phyloP scores from a whole-genome alignment of 345 rosid species.

The Aquilaria yunnanensis region DNA sequence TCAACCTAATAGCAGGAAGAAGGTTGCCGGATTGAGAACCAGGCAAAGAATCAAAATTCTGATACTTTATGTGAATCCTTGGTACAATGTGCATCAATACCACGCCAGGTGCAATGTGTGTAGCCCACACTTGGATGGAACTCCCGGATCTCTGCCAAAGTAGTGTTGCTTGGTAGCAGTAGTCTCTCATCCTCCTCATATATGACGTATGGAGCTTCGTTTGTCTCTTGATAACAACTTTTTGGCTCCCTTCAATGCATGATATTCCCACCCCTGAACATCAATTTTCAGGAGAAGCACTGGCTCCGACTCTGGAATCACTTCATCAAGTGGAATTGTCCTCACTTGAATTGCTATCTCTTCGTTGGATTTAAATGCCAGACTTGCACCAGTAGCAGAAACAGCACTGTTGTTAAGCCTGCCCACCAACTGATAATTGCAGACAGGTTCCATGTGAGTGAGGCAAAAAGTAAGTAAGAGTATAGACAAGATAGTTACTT shows the following conservation, averaged over 20 bases:
- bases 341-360: conserved; percentile 74
- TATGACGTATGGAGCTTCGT: conserved; percentile 71
- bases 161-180: conserved; percentile 77
- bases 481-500: too few relatives aligned
- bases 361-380: conserved; percentile 85
- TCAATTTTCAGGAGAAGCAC: conserved; percentile 66
- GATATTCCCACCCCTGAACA: conserved; percentile 94
- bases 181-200: conserved; percentile 83
- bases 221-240: conserved; percentile 58
- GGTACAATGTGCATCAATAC: conserved; percentile 33
- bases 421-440: conserved; percentile 66
- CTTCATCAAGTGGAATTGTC: conserved; percentile 64
- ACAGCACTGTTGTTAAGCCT: conserved; percentile 94
- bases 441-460: background rate
- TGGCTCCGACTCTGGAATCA: conserved; percentile 43
- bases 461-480: too few relatives aligned
- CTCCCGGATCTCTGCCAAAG: conserved; percentile 56
- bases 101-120: conserved; percentile 54
- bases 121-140: conserved; percentile 66
- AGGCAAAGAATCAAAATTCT: too few relatives aligned
- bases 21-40: too few relatives aligned
- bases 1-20: too few relatives aligned
- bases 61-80: too few relatives aligned
- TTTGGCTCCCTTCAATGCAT: conserved; percentile 67
- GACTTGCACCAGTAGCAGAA: conserved; percentile 63